phyloP scores from a whole-genome alignment of 2,329 filamentous ascomycete species.

The Apiospora malaysiana region DNA sequence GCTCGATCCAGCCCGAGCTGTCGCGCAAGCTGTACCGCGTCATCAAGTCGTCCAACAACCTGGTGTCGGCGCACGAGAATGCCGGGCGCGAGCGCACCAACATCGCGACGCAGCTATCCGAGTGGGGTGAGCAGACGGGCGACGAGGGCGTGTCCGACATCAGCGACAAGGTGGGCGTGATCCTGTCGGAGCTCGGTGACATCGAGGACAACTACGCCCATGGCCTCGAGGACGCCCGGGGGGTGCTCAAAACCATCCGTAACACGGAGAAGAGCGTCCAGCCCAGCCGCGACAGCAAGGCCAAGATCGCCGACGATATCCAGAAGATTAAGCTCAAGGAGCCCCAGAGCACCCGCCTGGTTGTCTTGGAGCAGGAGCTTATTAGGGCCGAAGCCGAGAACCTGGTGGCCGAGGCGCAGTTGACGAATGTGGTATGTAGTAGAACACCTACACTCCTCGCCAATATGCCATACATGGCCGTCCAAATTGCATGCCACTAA shows the following conservation, averaged over 20 bases:
- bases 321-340: constrained; percentile 91
- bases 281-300: constrained; percentile 85
- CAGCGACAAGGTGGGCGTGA: constrained; percentile 92
- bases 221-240: constrained; percentile 83
- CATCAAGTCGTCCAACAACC: constrained; percentile 93
- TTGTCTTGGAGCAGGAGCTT: constrained; percentile 92
- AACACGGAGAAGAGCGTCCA: constrained; percentile 97
- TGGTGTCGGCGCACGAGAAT: constrained; percentile 82
- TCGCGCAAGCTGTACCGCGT: constrained; percentile 88
- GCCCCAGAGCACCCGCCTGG: constrained; percentile 79
- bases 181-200: constrained; percentile 91
- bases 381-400: constrained; percentile 96
- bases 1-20: constrained; percentile 83
- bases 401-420: constrained; percentile 92
- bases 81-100: constrained; percentile 83
- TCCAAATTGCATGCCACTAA: neutral
- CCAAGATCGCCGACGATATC: constrained; percentile 91
- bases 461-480: neutral
- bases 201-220: constrained; percentile 91
- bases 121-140: constrained; percentile 92
- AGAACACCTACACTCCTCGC: neutral
- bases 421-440: constrained; percentile 82
- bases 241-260: constrained; percentile 85
- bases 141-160: constrained; percentile 90
- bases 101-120: constrained; percentile 89